A percentile compares a stretch with the other conserved stretches of the same genome.
Conservation (phyloP, 2,329 filamentous ascomycete genomes). For the Polytolypa hystricis region DNA sequence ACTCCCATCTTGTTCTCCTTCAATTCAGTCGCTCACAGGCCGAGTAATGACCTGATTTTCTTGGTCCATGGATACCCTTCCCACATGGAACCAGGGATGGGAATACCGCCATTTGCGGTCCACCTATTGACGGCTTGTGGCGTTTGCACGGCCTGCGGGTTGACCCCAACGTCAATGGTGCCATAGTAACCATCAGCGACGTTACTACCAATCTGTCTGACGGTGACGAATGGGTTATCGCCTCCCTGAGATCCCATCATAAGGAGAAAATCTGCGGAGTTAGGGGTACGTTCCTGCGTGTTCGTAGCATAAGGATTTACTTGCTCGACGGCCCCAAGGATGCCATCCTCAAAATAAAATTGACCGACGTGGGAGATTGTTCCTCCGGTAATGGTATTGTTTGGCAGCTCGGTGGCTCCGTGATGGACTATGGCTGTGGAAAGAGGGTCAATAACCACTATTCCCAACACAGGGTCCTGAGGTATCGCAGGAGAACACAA, state of each 20-base stretch:
- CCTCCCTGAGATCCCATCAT: conserved; percentile 30
- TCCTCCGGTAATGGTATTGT: conserved; percentile 42
- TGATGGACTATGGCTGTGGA: conserved; percentile 26
- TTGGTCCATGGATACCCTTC: too few relatives aligned
- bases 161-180: conserved; percentile 44
- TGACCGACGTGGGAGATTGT: conserved; percentile 52
- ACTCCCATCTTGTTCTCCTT: too few relatives aligned
- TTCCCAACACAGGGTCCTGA: too few relatives aligned
- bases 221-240: conserved; percentile 48
- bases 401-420: conserved; percentile 28
- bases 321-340: conserved; percentile 42
- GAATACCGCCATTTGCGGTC: conserved; percentile 23
- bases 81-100: background rate
- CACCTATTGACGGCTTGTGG: conserved; percentile 21
- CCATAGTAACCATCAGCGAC: conserved; percentile 42
- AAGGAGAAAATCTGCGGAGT: conserved; percentile 42
- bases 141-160: conserved; percentile 24
- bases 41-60: too few relatives aligned
- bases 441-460: too few relatives aligned
- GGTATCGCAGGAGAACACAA: too few relatives aligned
- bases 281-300: conserved; percentile 37
- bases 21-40: too few relatives aligned
- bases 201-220: conserved; percentile 44
- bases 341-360: conserved; percentile 51
- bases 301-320: conserved; percentile 39